Conservation (phyloP, 2,329 filamentous ascomycete genomes). For the Arthrobotrys musiformis region DNA sequence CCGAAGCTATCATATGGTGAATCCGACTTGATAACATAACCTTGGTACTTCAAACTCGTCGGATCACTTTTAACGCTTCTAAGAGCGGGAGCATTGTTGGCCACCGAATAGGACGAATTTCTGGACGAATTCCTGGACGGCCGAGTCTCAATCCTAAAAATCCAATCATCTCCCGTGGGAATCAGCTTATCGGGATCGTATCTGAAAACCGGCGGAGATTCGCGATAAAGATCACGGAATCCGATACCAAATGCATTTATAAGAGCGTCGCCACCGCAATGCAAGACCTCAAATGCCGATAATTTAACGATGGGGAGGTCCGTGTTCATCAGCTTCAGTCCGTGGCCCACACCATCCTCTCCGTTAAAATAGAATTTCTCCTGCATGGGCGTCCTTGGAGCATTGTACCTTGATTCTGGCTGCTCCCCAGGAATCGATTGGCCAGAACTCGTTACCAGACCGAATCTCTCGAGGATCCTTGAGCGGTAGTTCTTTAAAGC, state of each 20-base stretch:
- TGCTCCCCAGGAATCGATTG: neutral
- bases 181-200: constrained; percentile 16
- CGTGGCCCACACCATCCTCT: neutral
- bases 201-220: constrained; percentile 36
- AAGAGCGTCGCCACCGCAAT: constrained; percentile 21
- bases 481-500: constrained; percentile 26
- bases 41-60: neutral
- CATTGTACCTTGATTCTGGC: neutral
- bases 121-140: too few relatives aligned
- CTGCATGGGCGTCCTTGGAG: neutral
- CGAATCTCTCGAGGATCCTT: constrained; percentile 8
- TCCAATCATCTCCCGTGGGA: constrained; percentile 33
- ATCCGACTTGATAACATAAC: neutral
- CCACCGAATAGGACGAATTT: too few relatives aligned
- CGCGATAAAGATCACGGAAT: constrained; percentile 42
- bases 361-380: constrained; percentile 30
- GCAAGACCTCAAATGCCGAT: constrained; percentile 41
- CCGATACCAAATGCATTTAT: constrained; percentile 24
- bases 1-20: too few relatives aligned
- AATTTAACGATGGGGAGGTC: constrained; percentile 3
- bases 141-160: neutral
- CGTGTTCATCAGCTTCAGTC: neutral
- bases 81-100: neutral
- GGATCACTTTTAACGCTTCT: constrained; percentile 8
- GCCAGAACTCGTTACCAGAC: too few relatives aligned